Evolutionary conservation across 2,329 filamentous ascomycete genomes (phyloP).

Genomic region (Xylariaceae sp.): DNA sequence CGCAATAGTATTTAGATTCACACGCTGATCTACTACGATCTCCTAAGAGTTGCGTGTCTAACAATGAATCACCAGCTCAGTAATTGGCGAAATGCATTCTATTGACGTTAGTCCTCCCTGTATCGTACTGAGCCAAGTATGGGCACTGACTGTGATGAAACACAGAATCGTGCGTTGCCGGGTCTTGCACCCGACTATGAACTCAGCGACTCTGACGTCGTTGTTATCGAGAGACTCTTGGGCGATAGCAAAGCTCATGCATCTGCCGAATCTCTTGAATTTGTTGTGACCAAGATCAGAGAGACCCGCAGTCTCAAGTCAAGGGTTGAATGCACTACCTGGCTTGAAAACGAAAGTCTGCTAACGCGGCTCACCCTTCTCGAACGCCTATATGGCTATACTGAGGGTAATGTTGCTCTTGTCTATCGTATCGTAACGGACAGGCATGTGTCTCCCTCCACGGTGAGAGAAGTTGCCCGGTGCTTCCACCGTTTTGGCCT

Average conservation of each 20-base stretch:
- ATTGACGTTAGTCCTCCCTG: too few species aligned
- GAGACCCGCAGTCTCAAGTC: background rate
- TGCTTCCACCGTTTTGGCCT: background rate
- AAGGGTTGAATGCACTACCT: background rate
- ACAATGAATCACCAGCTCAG: too few species aligned
- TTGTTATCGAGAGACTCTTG: background rate
- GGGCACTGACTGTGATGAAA: too few species aligned
- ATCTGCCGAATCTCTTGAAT: background rate
- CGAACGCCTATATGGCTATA: background rate
- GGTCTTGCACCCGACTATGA: too few species aligned
- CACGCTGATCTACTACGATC: too few species aligned
- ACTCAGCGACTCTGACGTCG: background rate
- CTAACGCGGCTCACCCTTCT: background rate
- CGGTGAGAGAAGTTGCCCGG: background rate
- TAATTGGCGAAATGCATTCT: too few species aligned
- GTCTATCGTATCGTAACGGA: background rate
- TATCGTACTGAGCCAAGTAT: too few species aligned
- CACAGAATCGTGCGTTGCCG: too few species aligned
- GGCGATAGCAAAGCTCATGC: background rate
- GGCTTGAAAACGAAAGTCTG: background rate
- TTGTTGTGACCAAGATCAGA: background rate
- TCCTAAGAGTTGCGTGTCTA: too few species aligned
- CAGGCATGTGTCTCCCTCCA: background rate
- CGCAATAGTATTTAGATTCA: too few species aligned
- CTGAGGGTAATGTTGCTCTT: background rate